Conservation (phyloP, 768 basidiomycete genomes). For the Hypholoma fasciculare region DNA sequence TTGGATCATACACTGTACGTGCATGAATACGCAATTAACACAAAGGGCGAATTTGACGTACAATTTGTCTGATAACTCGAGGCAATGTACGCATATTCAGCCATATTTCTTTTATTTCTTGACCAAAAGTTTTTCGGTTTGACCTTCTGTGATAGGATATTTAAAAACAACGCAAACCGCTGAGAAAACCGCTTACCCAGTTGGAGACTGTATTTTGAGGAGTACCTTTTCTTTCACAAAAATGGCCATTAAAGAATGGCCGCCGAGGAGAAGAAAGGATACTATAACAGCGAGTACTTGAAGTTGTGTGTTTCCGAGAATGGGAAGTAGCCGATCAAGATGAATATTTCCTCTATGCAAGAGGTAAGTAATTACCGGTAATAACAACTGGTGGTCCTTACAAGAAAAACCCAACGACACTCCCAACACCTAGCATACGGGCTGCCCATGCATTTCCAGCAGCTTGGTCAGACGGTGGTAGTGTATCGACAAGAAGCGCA, state of each 20-base stretch:
- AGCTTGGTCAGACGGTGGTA: slow-evolving; percentile 75
- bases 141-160: slow-evolving; percentile 20
- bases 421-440: slow-evolving; percentile 86
- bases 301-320: slow-evolving; percentile 78
- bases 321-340: slow-evolving; percentile 67
- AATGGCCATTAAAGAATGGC: slow-evolving; percentile 63
- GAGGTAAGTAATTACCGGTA: neutral
- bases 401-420: slow-evolving; percentile 88
- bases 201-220: slow-evolving; percentile 27
- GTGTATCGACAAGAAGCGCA: slow-evolving; percentile 83
- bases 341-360: slow-evolving; percentile 73
- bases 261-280: slow-evolving; percentile 59
- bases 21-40: neutral
- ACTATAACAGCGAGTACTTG: slow-evolving; percentile 81
- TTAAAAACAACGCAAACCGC: neutral
- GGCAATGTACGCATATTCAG: slow-evolving; percentile 70
- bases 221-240: slow-evolving; percentile 77
- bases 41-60: slow-evolving; percentile 35
- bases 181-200: slow-evolving; percentile 14
- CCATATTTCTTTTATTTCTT: slow-evolving; percentile 70
- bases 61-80: slow-evolving; percentile 74
- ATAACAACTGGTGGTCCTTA: slow-evolving; percentile 36
- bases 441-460: slow-evolving; percentile 95
- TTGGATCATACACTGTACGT: neutral
- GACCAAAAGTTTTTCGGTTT: slow-evolving; percentile 28